Conservation (phyloP, 2,329 filamentous ascomycete genomes). For the Triangularia verruculosa region DNA sequence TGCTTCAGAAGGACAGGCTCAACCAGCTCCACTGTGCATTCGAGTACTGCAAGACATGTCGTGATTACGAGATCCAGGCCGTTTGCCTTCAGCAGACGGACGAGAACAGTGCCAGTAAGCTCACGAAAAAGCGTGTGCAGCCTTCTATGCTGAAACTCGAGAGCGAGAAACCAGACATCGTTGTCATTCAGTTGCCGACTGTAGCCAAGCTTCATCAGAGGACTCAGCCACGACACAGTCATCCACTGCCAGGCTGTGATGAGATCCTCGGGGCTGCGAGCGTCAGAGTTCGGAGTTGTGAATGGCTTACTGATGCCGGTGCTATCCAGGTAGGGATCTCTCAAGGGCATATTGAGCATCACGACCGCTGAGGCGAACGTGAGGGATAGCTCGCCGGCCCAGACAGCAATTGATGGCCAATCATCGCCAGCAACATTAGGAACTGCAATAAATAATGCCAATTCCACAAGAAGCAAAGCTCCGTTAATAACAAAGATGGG, state of each 20-base stretch:
- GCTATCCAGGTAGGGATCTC: constrained; percentile 53
- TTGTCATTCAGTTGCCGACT: constrained; percentile 67
- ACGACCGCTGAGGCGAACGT: constrained; percentile 47
- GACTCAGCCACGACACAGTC: constrained; percentile 77
- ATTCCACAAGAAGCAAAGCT: constrained; percentile 33
- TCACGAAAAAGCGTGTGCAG: constrained; percentile 73
- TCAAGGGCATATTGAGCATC: constrained; percentile 67
- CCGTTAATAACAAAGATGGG: constrained; percentile 31
- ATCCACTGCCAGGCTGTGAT: constrained; percentile 80
- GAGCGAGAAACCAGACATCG: constrained; percentile 78
- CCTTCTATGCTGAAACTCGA: constrained; percentile 75
- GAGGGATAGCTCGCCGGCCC: constrained; percentile 36
- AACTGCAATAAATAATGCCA: constrained; percentile 33
- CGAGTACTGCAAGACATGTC: constrained; percentile 60
- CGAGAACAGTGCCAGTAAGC: constrained; percentile 68
- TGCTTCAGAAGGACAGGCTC: constrained; percentile 70
- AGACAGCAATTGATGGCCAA: constrained; percentile 22
- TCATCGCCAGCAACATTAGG: constrained; percentile 30
- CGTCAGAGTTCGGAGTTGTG: constrained; percentile 50
- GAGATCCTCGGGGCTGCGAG: constrained; percentile 78
- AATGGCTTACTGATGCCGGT: constrained; percentile 59
- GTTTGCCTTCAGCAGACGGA: constrained; percentile 70
- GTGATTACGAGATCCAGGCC: constrained; percentile 73
- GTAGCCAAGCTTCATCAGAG: constrained; percentile 65
- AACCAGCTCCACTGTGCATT: constrained; percentile 54